These are phyloP conservation scores for Aphanomyces astaci DNA, from an alignment of 352 stramenopile genomes.

Conservation along the genomic window DNA sequence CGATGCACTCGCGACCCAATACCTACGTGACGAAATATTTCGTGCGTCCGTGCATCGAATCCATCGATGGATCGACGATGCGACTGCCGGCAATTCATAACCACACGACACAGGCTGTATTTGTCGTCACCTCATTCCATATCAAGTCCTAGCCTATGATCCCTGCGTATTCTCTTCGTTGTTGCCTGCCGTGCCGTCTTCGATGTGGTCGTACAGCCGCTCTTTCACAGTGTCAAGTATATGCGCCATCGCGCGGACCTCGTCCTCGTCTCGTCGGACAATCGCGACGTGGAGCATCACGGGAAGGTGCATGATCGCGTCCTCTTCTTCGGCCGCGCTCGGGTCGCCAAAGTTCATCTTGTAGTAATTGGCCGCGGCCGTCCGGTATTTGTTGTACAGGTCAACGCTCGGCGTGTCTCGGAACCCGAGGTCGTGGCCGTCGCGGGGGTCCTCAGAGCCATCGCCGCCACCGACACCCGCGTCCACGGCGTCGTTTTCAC, in stretches of 20 bases:
- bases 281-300: slow-evolving; percentile 80
- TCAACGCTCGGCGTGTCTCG: slow-evolving; percentile 65
- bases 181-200: not conserved
- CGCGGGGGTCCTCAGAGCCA: slow-evolving; percentile 30
- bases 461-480: slow-evolving; percentile 66
- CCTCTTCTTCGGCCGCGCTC: slow-evolving; percentile 71
- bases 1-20: not conserved
- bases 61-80: not conserved
- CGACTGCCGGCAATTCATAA: not conserved
- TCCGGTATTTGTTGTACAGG: slow-evolving; percentile 80
- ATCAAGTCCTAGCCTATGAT: no score
- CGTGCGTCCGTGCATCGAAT: not conserved
- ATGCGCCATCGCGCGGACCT: slow-evolving; percentile 57
- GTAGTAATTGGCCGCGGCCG: slow-evolving; percentile 72
- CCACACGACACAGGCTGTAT: no score
- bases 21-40: not conserved
- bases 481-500: slow-evolving; percentile 60
- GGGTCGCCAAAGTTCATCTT: slow-evolving; percentile 80
- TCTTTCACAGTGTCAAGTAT: slow-evolving; percentile 72
- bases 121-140: no score
- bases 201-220: slow-evolving; percentile 42
- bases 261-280: slow-evolving; percentile 59
- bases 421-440: slow-evolving; percentile 43
- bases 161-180: not conserved
- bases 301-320: slow-evolving; percentile 84